Percentiles rank a stretch among this genome's conserved stretches.
Conservation (phyloP, 2,329 filamentous ascomycete species). For the Clarireedia sp. region DNA sequence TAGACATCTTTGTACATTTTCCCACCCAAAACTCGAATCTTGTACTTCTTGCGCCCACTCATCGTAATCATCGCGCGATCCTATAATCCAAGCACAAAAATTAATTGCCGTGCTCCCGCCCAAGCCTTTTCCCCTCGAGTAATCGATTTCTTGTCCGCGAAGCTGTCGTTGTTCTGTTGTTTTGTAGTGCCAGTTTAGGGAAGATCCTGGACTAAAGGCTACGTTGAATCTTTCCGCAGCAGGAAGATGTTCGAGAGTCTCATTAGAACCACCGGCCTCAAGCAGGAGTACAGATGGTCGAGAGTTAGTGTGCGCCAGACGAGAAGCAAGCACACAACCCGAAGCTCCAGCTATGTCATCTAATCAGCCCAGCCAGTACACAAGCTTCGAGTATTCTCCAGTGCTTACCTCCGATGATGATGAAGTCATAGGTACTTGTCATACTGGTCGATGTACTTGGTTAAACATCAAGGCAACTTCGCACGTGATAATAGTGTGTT, state of each 20-base stretch:
- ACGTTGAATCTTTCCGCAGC: conserved; percentile 44
- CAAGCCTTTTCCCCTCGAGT: conserved; percentile 42
- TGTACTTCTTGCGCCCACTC: conserved; percentile 30
- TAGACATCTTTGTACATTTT: conserved; percentile 39
- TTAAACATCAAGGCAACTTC: no score
- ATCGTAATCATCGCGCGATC: conserved; percentile 46
- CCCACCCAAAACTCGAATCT: conserved; percentile 34
- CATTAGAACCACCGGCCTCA: conserved; percentile 46
- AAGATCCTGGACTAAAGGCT: conserved; percentile 37
- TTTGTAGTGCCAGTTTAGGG: conserved; percentile 46
- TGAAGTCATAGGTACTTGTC: not conserved
- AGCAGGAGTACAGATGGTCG: conserved; percentile 48
- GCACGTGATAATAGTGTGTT: no score
- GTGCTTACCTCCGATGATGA: not conserved
- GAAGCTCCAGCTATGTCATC: conserved; percentile 33
- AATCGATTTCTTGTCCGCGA: conserved; percentile 38
- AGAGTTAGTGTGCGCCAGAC: conserved; percentile 39
- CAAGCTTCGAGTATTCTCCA: not conserved
- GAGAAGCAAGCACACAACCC: conserved; percentile 46
- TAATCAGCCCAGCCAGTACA: not conserved
- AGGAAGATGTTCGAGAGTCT: conserved; percentile 32
- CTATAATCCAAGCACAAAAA: conserved; percentile 36
- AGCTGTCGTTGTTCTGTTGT: conserved; percentile 39
- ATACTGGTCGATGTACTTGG: not conserved
- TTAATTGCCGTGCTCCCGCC: conserved; percentile 48